These are phyloP conservation scores for Cryptomeria japonica DNA, from an alignment of 75 land plant species.

Conservation along the genomic window DNA sequence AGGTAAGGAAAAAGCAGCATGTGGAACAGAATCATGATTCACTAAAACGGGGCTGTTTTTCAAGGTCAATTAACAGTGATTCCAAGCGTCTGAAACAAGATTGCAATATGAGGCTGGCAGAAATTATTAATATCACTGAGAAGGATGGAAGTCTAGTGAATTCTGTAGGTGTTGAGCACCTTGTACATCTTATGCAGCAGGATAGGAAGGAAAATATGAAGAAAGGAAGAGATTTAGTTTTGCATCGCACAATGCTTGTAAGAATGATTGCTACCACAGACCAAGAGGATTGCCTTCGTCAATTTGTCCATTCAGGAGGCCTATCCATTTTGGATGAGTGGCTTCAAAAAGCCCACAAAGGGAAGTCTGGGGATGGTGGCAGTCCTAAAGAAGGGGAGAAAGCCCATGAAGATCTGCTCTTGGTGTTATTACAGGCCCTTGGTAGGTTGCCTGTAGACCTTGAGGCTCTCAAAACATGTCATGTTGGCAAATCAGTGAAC, in stretches of 20 bases:
- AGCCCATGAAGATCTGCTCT: slow-evolving; percentile 34
- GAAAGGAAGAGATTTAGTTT: slow-evolving; percentile 26
- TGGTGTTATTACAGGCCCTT: slow-evolving; percentile 32
- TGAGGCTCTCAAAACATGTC: slow-evolving; percentile 41
- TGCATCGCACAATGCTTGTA: slow-evolving; percentile 36
- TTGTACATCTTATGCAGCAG: slow-evolving; percentile 41
- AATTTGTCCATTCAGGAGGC: slow-evolving; percentile 35
- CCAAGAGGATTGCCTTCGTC: slow-evolving; percentile 30
- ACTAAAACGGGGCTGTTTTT: slow-evolving; percentile 26
- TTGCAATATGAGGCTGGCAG: slow-evolving; percentile 34
- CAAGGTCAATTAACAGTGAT: slow-evolving; percentile 29
- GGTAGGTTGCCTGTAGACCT: slow-evolving; percentile 48
- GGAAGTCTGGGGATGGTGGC: slow-evolving; percentile 40
- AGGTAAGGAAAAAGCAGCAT: slow-evolving; percentile 46
- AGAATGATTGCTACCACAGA: slow-evolving; percentile 39
- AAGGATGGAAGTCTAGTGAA: slow-evolving; percentile 45
- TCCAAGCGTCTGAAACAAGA: slow-evolving; percentile 25
- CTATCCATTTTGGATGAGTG: slow-evolving; percentile 39
- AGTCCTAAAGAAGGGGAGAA: slow-evolving; percentile 34
- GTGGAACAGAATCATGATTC: slow-evolving; percentile 27
- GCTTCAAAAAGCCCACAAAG: slow-evolving; percentile 52
- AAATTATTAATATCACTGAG: slow-evolving; percentile 27
- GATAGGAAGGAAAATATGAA: slow-evolving; percentile 31
- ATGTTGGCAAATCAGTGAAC: slow-evolving; percentile 50
- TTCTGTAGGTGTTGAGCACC: slow-evolving; percentile 31